Base-by-base conservation (phyloP, 2,329 filamentous ascomycete species). In the Paraconiothyrium brasiliense region DNA sequence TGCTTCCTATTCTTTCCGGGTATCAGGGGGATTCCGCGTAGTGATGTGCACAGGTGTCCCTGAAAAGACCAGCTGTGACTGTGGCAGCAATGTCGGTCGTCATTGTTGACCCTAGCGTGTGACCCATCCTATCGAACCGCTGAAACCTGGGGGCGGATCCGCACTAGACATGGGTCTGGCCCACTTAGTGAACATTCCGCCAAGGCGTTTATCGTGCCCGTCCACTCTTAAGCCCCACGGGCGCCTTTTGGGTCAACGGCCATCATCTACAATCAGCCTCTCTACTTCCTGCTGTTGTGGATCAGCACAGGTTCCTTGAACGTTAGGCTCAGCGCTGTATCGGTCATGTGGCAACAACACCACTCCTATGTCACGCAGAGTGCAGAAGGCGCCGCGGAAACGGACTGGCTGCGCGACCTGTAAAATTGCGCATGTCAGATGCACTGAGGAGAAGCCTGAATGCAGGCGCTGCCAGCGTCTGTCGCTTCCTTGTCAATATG, bases 341-440 rank as follows among this genome's bases (percentile, higher is more conserved):
- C 6, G 27, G 16, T 32, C 48, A 22, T 14, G 32, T 27, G 11
- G 20, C 32, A 24, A 22, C 48, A 35, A 51, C 34, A 27, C 24
- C 49, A 41, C 9, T 52, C 49, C 24, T 34, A 52, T 52, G 49
- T 34, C 49, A 32, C 49, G 49, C 35, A 52, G 49, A 41, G 49
- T 52, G 49, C 49, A 52, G 34, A 52, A 32, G 49, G 49, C 49
- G 34, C 49, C 49, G 9, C 49, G 49, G 34, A 52, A 27, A 52
- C 60, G 63, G 14, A 61, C 60, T 5, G 63, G 63, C 20, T 65
- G 63, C 55, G 60, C 54, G 54, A 58, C 60, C 24, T 65, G 63
- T 58, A 65, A 65, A 71, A 68, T 68, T 41, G 72, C 70, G 51
- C 73, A 76, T 61, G 71, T 75, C 35, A 70, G 68, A 44, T 76